Conservation (phyloP, 2,329 filamentous ascomycete genomes). For the Pyrenophora tritici-repentis region DNA sequence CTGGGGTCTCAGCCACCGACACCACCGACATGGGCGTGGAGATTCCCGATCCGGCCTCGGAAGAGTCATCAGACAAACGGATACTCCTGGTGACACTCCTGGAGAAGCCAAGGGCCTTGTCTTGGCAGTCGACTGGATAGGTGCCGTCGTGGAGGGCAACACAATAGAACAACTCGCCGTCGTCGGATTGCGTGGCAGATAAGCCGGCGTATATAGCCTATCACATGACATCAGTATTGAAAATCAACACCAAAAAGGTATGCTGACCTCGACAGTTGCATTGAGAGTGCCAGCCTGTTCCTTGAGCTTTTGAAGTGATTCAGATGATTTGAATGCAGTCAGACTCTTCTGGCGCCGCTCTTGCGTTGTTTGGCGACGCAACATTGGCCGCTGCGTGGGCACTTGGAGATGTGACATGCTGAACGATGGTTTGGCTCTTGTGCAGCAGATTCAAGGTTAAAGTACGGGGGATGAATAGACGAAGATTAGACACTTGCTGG, state of each 20-base stretch:
- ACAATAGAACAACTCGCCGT: slow-evolving; percentile 55
- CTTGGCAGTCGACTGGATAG: slow-evolving; percentile 74
- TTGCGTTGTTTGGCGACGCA: slow-evolving; percentile 3
- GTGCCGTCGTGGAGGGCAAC: slow-evolving; percentile 74
- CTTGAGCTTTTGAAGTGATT: slow-evolving; percentile 8
- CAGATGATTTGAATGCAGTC: slow-evolving; percentile 7
- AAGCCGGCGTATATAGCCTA: slow-evolving; percentile 64
- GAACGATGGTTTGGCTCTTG: neutral
- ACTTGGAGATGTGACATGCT: slow-evolving; percentile 6
- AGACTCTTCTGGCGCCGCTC: slow-evolving; percentile 12
- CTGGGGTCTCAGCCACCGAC: slow-evolving; percentile 14
- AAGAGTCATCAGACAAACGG: slow-evolving; percentile 8
- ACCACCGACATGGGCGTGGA: slow-evolving; percentile 18
- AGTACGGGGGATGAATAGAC: neutral
- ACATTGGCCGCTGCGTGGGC: slow-evolving; percentile 3
- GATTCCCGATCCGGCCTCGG: slow-evolving; percentile 12
- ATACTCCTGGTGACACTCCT: neutral
- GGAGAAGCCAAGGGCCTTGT: slow-evolving; percentile 38
- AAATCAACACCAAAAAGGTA: neutral
- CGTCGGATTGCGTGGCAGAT: slow-evolving; percentile 59
- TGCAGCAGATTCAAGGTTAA: neutral
- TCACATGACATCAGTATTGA: slow-evolving; percentile 3
- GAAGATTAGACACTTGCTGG: neutral
- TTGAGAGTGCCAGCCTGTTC: slow-evolving; percentile 11
- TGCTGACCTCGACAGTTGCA: slow-evolving; percentile 5